These are phyloP conservation scores for Oenanthe sinensis DNA, from an alignment of 129 eudicot species.

Conservation along the genomic window DNA sequence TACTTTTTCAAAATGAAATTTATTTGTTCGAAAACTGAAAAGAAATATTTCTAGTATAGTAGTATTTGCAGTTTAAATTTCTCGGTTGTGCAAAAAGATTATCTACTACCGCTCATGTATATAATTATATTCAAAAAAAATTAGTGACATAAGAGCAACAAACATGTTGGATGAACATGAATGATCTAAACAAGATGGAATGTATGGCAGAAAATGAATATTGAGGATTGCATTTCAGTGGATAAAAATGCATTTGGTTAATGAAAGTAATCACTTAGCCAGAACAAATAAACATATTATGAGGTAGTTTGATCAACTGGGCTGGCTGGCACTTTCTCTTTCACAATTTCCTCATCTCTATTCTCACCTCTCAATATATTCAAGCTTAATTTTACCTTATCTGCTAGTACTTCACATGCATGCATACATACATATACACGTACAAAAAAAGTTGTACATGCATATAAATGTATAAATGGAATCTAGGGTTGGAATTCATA, in stretches of 20 bases:
- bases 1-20: no score
- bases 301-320: constrained; percentile 14
- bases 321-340: constrained; percentile 45
- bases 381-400: background rate
- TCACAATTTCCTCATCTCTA: constrained; percentile 49
- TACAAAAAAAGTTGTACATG: background rate
- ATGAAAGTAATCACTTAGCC: background rate
- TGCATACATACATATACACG: background rate
- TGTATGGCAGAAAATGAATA: constrained; percentile 46
- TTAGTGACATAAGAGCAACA: background rate
- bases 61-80: no score
- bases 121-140: no score
- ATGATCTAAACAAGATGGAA: background rate
- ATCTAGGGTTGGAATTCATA: no score
- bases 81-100: background rate
- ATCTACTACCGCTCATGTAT: no score
- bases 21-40: no score
- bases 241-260: constrained; percentile 33
- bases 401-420: background rate
- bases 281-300: background rate
- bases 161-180: background rate
- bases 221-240: constrained; percentile 58
- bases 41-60: no score
- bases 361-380: constrained; percentile 20
- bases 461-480: no score